Percentiles rank a stretch among this genome's conserved stretches.
These are phyloP conservation scores for Schizochytrium sp. DNA, from an alignment of 108 stramenopile species.

Conservation along the genomic window DNA sequence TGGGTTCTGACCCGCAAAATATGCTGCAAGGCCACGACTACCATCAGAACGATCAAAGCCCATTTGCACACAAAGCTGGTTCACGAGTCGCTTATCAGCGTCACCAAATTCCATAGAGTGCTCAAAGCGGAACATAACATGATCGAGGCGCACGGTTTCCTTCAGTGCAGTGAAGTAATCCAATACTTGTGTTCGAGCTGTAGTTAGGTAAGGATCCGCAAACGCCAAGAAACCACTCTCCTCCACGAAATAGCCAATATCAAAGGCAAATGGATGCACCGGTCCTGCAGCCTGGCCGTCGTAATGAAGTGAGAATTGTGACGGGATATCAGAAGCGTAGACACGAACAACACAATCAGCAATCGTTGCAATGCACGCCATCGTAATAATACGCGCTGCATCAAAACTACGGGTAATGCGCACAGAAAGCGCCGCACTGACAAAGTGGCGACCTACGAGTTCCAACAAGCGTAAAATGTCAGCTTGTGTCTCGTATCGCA, in stretches of 20 bases:
- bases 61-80: conserved; percentile 55
- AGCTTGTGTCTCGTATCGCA: conserved; percentile 86
- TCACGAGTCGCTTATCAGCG: background rate
- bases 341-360: conserved; percentile 94
- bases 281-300: conserved; percentile 94
- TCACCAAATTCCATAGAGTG: conserved; percentile 35
- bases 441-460: conserved; percentile 72
- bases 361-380: conserved; percentile 93
- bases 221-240: conserved; percentile 92
- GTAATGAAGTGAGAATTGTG: conserved; percentile 93
- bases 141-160: conserved; percentile 8
- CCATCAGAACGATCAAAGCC: conserved; percentile 46
- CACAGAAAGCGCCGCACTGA: conserved; percentile 87
- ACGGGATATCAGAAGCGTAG: conserved; percentile 91
- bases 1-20: conserved; percentile 13
- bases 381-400: conserved; percentile 91
- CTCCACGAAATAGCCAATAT: conserved; percentile 93
- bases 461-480: conserved; percentile 72
- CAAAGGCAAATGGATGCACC: conserved; percentile 92
- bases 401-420: conserved; percentile 94
- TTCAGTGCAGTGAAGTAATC: conserved; percentile 85
- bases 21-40: background rate
- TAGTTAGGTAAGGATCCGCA: conserved; percentile 86
- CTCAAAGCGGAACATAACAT: conserved; percentile 40
- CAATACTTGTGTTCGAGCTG: conserved; percentile 87